phyloP scores from a whole-genome alignment of 2,329 filamentous ascomycete species.

The Aspergillus neotritici region DNA sequence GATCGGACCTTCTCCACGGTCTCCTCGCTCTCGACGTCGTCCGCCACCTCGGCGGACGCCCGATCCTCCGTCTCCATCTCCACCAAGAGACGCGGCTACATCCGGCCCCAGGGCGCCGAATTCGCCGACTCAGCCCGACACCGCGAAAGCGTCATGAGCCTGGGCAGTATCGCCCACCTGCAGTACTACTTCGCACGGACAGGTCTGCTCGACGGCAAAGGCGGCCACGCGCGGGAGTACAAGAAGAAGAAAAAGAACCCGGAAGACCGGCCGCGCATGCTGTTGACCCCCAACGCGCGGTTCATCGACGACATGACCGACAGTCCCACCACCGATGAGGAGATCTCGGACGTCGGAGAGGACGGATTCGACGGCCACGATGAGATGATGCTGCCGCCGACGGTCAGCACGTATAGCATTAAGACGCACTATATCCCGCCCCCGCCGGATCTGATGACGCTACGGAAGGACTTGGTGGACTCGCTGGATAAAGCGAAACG shows the following conservation, averaged over 20 bases:
- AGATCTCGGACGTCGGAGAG: slow-evolving; percentile 41
- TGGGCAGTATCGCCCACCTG: slow-evolving; percentile 93
- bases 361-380: slow-evolving; percentile 56
- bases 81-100: slow-evolving; percentile 68
- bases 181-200: slow-evolving; percentile 98
- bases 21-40: slow-evolving; percentile 43
- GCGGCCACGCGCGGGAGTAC: slow-evolving; percentile 72
- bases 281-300: slow-evolving; percentile 36
- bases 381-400: slow-evolving; percentile 84
- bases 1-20: slow-evolving; percentile 43
- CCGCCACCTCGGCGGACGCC: slow-evolving; percentile 39
- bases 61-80: slow-evolving; percentile 39
- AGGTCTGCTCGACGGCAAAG: slow-evolving; percentile 87
- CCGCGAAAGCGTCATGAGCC: slow-evolving; percentile 88
- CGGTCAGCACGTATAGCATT: slow-evolving; percentile 90
- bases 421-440: slow-evolving; percentile 75
- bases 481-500: slow-evolving; percentile 64
- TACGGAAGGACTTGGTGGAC: slow-evolving; percentile 64
- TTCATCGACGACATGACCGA: slow-evolving; percentile 43
- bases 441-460: slow-evolving; percentile 72
- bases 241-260: slow-evolving; percentile 44
- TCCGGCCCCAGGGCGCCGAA: slow-evolving; percentile 77
- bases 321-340: slow-evolving; percentile 47
- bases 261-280: slow-evolving; percentile 37
- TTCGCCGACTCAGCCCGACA: slow-evolving; percentile 88